Evolutionary conservation across 257 asterid species (phyloP), one percentile per base, ranked within the genome.

Genomic region (Apocynum venetum): DNA sequence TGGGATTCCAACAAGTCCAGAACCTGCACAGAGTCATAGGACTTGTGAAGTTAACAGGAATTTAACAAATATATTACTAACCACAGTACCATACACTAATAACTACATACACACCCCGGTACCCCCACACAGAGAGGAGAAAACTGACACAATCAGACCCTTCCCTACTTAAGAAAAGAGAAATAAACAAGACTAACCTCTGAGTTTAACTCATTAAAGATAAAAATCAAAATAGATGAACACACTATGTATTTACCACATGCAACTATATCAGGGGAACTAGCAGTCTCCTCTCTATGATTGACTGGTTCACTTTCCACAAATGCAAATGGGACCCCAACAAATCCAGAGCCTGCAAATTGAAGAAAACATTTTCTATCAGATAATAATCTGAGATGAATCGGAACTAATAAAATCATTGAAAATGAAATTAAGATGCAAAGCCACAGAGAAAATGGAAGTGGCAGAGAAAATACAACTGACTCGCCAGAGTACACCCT

Each of bases 211-310:
- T 31, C 13, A 63, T 10, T 20, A 44, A 19, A 20, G 57, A n/a
- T 19, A 48, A 44, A 70, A 20, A 46, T 6, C 41, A 47, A 70
- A 47, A 25, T 70, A n/a, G 40, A n/a, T 47, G 20, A 46, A 49
- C 56, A 15, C 10, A 3, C 56, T 12, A 8, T 10, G 41, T 25
- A 8, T n/a, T 70, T 25, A 35, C 52, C 65, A 75, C 83, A 74
- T 82, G 78, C 38, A 66, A 69, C 72, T 69, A 19, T 85, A 81
- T 66, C 31, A 25, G 31, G 31, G 31, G 31, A 25, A 25, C 31
- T 25, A 25, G 31, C 31, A 25, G 31, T 25, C 31, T 25, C 31
- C 31, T 25, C 31, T 25, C 31, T 25, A 25, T 25, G 31, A 25
- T 25, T 25, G 31, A 25, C 31, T 25, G 31, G 31, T 25, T 68